Evolutionary conservation across 352 stramenopile genomes (phyloP).

Genomic region (Pythium scleroteichum): DNA sequence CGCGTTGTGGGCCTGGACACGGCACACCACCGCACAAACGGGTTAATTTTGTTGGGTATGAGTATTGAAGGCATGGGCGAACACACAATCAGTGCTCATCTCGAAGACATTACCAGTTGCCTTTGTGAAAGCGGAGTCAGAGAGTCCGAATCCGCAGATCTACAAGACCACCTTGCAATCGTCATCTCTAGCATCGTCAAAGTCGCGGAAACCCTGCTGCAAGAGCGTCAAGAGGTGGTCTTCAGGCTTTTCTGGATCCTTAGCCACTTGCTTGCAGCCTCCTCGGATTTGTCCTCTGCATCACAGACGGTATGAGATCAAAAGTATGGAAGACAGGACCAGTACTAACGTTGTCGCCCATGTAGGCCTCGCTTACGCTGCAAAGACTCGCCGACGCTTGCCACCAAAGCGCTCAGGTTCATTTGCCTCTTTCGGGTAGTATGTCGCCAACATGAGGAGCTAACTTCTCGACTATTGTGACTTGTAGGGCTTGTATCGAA

Average conservation of each 20-base stretch:
- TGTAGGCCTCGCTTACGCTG: constrained; percentile 44
- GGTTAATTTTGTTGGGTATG: constrained; percentile 76
- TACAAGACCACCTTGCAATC: constrained; percentile 68
- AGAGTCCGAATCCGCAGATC: constrained; percentile 66
- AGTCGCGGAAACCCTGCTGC: constrained; percentile 43
- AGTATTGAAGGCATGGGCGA: constrained; percentile 78
- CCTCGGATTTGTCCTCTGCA: constrained; percentile 48
- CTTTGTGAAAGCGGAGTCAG: constrained; percentile 69
- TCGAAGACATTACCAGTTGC: constrained; percentile 76
- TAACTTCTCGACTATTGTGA: background rate
- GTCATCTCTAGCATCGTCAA: constrained; percentile 67
- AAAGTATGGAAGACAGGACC: background rate
- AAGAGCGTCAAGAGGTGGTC: constrained; percentile 43
- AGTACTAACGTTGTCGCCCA: background rate
- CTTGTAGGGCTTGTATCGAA: constrained; percentile 53
- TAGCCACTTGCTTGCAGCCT: constrained; percentile 65
- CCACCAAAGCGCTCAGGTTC: constrained; percentile 45
- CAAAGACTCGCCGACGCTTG: constrained; percentile 35
- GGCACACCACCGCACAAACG: constrained; percentile 75
- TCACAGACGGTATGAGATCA: constrained; percentile 47
- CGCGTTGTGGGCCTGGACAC: constrained; percentile 73
- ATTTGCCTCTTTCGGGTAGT: too few relatives aligned
- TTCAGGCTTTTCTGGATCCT: constrained; percentile 86
- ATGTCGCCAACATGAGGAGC: too few relatives aligned
- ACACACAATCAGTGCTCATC: constrained; percentile 54